phyloP scores from a whole-genome alignment of 805 yeast genomes.

The Ogataea nitratoaversa region DNA sequence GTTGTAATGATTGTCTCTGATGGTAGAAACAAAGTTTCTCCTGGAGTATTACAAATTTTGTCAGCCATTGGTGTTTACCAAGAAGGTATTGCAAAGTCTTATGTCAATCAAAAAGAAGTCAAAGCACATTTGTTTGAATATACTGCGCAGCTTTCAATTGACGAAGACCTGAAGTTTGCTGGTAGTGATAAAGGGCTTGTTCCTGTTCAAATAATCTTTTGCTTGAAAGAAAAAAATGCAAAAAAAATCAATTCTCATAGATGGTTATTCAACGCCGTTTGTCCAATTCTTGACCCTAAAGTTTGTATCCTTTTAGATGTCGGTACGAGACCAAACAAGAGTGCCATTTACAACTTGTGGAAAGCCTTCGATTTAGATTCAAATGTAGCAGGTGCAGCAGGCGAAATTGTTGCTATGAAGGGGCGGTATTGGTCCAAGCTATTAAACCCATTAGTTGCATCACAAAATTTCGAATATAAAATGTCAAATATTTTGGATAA shows the following conservation, averaged over 20 bases:
- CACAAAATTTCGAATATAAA: conserved; percentile 94
- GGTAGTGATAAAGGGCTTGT: conserved; percentile 88
- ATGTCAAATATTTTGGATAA: conserved; percentile 95
- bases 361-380: conserved; percentile 95
- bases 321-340: conserved; percentile 92
- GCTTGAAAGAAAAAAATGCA: conserved; percentile 86
- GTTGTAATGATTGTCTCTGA: conserved; percentile 90
- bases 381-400: conserved; percentile 98
- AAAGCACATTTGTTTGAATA: conserved; percentile 93
- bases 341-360: conserved; percentile 92
- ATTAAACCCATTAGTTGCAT: conserved; percentile 87
- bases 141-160: conserved; percentile 91
- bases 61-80: conserved; percentile 97
- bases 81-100: conserved; percentile 94
- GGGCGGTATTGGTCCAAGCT: conserved; percentile 83
- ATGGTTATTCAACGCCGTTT: conserved; percentile 94
- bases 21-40: conserved; percentile 86
- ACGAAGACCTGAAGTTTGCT: conserved; percentile 81
- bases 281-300: conserved; percentile 89
- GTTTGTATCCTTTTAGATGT: conserved; percentile 88
- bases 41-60: conserved; percentile 79
- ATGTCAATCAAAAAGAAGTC: conserved; percentile 86
- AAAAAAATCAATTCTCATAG: conserved; percentile 96
- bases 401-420: conserved; percentile 93
- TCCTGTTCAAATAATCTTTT: conserved; percentile 91